Evolutionary conservation across 2,329 filamentous ascomycete genomes (phyloP), one percentile per base, ranked within the genome.

Genomic region (Stylonectria norvegica): DNA sequence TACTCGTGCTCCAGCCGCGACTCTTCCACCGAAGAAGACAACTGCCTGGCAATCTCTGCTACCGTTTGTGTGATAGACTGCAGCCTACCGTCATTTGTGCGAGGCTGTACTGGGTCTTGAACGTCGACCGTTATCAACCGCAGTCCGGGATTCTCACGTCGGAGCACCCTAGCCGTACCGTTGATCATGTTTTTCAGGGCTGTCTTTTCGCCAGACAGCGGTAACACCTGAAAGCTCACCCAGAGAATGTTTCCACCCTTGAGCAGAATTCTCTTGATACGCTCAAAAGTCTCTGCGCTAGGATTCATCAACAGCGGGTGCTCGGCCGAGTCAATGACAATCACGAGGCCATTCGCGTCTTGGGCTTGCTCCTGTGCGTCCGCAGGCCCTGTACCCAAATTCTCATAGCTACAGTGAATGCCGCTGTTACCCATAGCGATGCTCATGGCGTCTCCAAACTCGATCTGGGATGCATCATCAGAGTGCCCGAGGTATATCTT

Each of bases 151-250:
- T 46, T 56, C 34, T 56, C 52, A 30, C 50, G 42, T 16, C 52
- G 40, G 6, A 52, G 32, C 6, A 53, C 52, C n/a, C 53, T 40
- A 5, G 50, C 38, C 5, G 53, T 40, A 5, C 49, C 51, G 19
- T 15, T 50, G 19, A 53, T 30, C 44, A 55, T 48, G 10, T 44
- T 44, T 30, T 50, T 55, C 22, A 25, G 22, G 20, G 17, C 14
- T 3, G 42, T 36, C 9, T 42, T 48, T 12, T 40, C 27, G 4
- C 38, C 27, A 27, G 38, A 22, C 2, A 33, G 12, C 3, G 32
- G 25, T 12, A 28, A 36, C 20, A 20, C 20, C 38, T 48, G 45
- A 12, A 31, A 45, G 27, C 41, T 44, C 22, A 49, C 19, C 47
- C 47, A 49, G 22, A 25, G 22, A 12, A 25, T 25, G 22, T 25